These are phyloP conservation scores for Podaxis pistillaris DNA, from an alignment of 768 basidiomycete species.

Conservation along the genomic window DNA sequence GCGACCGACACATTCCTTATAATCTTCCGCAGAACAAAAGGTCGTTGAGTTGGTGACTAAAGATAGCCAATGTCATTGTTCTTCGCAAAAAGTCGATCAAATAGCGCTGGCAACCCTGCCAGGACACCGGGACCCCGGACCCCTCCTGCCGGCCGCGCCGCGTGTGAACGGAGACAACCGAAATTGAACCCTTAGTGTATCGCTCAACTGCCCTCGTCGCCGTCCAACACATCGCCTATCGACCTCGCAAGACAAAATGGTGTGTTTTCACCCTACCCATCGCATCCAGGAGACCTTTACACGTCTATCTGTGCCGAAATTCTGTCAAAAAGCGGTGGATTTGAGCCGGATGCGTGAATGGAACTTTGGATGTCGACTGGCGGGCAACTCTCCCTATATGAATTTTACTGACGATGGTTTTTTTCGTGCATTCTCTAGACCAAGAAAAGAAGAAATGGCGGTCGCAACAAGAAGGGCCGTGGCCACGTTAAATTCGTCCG, in stretches of 20 bases:
- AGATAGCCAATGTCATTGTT: slow-evolving; percentile 1
- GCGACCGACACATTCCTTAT: neutral
- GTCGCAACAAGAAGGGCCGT: slow-evolving; percentile 99
- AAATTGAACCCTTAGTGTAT: slow-evolving; percentile 21
- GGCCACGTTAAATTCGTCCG: slow-evolving; percentile 94
- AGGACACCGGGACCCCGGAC: neutral
- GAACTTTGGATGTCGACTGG: slow-evolving; percentile 33
- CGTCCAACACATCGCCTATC: slow-evolving; percentile 36
- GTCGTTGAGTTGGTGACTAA: neutral
- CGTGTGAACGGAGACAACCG: slow-evolving; percentile 32
- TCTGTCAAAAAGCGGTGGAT: slow-evolving; percentile 20
- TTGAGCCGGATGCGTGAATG: slow-evolving; percentile 35
- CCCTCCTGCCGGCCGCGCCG: slow-evolving; percentile 10
- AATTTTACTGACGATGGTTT: neutral
- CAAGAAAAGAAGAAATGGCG: slow-evolving; percentile 99
- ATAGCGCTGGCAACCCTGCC: neutral
- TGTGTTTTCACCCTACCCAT: slow-evolving; percentile 28
- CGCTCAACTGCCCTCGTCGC: slow-evolving; percentile 27
- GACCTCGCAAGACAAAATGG: slow-evolving; percentile 40
- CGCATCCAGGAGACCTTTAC: neutral
- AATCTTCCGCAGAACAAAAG: slow-evolving; percentile 6
- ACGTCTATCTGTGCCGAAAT: slow-evolving; percentile 10
- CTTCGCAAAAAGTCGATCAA: neutral
- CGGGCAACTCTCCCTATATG: neutral
- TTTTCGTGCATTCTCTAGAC: slow-evolving; percentile 53